phyloP scores from a whole-genome alignment of 768 basidiomycete genomes.

The Tricholoma sp. region DNA sequence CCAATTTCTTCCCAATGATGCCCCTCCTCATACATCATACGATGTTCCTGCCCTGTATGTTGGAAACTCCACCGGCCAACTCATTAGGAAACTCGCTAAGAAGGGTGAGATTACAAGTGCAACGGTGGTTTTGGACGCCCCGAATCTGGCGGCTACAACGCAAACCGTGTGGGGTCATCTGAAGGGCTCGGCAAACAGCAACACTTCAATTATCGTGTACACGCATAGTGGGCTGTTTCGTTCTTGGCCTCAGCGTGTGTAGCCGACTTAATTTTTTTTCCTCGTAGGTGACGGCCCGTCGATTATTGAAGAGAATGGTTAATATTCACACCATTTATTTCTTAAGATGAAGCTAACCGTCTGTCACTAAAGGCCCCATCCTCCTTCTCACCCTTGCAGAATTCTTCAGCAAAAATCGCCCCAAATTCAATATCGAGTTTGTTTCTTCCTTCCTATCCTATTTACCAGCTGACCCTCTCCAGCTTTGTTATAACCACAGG shows the following conservation, averaged over 20 bases:
- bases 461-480: background rate
- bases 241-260: background rate
- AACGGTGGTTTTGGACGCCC: conserved; percentile 27
- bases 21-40: conserved; percentile 20
- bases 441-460: background rate
- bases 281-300: conserved; percentile 24
- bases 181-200: conserved; percentile 13
- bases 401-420: conserved; percentile 20
- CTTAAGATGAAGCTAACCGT: background rate
- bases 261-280: background rate
- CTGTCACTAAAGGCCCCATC: conserved; percentile 18
- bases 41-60: conserved; percentile 26
- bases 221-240: conserved; percentile 23
- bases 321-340: background rate
- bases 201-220: conserved; percentile 18
- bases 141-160: conserved; percentile 16
- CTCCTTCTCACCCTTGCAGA: conserved; percentile 26
- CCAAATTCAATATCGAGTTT: conserved; percentile 24
- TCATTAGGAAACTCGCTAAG: conserved; percentile 19
- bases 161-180: conserved; percentile 22
- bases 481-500: conserved; percentile 26
- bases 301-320: conserved; percentile 28
- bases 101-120: conserved; percentile 17
- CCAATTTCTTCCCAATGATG: conserved; percentile 25
- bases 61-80: conserved; percentile 24